phyloP scores from a whole-genome alignment of 2,329 filamentous ascomycete genomes.

The Fusarium sp. region DNA sequence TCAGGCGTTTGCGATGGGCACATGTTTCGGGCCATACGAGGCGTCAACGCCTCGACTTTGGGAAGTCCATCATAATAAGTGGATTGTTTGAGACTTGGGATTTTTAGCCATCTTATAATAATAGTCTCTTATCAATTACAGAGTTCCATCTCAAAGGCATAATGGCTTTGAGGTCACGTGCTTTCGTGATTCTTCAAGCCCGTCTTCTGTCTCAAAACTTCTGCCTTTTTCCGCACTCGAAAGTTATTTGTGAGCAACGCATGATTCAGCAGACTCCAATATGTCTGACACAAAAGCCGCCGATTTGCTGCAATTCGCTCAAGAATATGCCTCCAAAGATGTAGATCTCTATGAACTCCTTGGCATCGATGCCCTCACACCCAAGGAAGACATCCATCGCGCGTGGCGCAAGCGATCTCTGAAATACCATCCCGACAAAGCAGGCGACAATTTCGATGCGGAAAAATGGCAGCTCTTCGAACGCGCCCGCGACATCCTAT shows the following conservation, averaged over 20 bases:
- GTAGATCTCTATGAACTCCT: slow-evolving; percentile 84
- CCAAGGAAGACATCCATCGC: slow-evolving; percentile 78
- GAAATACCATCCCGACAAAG: slow-evolving; percentile 95
- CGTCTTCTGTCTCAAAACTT: not conserved
- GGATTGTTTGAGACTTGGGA: not conserved
- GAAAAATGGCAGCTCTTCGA: slow-evolving; percentile 87
- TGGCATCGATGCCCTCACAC: slow-evolving; percentile 69
- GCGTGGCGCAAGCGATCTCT: slow-evolving; percentile 87
- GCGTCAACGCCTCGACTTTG: not conserved
- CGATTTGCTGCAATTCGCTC: slow-evolving; percentile 62
- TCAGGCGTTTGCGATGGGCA: not conserved
- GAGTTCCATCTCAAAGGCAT: not conserved
- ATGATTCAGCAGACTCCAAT: not conserved
- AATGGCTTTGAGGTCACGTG: slow-evolving; percentile 19
- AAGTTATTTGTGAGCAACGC: not conserved
- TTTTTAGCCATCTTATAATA: not conserved
- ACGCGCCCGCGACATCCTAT: slow-evolving; percentile 85
- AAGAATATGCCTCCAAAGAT: slow-evolving; percentile 68
- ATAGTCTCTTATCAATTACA: not conserved
- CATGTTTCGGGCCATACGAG: not conserved
- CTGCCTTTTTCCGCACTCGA: not conserved
- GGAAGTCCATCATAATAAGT: not conserved
- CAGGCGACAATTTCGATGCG: slow-evolving; percentile 76
- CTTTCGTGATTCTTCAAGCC: slow-evolving; percentile 23
- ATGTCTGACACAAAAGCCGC: slow-evolving; percentile 52